Evolutionary conservation across 2,329 filamentous ascomycete species (phyloP).

Genomic region (Endocalyx cinctus): DNA sequence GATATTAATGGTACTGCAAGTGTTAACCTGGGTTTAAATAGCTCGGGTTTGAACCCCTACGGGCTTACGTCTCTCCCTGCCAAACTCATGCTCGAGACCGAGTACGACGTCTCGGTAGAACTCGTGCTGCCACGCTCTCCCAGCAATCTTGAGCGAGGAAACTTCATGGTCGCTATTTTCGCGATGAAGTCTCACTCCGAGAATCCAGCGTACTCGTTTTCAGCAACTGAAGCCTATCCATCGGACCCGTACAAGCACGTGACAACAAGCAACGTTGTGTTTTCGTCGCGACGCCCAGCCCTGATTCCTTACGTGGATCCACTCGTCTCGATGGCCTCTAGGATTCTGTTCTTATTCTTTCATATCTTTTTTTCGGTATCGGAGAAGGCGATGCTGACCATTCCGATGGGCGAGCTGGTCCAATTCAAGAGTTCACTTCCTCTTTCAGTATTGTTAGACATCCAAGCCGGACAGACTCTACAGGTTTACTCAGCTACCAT

Average conservation of each 20-base stretch:
- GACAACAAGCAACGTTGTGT: conserved; percentile 41
- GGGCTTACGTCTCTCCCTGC: conserved; percentile 43
- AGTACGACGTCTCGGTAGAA: conserved; percentile 77
- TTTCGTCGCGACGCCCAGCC: conserved; percentile 66
- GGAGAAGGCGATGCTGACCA: conserved; percentile 58
- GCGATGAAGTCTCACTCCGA: conserved; percentile 51
- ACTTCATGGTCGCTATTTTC: conserved; percentile 88
- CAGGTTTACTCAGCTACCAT: conserved; percentile 72
- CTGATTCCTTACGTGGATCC: conserved; percentile 76
- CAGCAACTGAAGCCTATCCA: neutral
- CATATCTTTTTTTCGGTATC: conserved; percentile 60
- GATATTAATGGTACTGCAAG: conserved; percentile 1
- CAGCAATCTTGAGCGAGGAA: conserved; percentile 71
- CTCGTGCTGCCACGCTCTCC: conserved; percentile 75
- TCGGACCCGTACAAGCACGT: conserved; percentile 30
- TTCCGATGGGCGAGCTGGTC: conserved; percentile 71
- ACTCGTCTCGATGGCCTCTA: conserved; percentile 57
- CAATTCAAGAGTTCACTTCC: conserved; percentile 53
- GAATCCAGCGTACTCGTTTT: conserved; percentile 19
- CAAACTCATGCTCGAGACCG: conserved; percentile 64
- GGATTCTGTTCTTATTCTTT: conserved; percentile 60
- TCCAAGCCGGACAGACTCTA: conserved; percentile 64
- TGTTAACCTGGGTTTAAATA: conserved; percentile 15
- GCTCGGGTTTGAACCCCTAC: conserved; percentile 48
- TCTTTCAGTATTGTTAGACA: conserved; percentile 51